Base-by-base conservation (phyloP, 371 early-diverging fungal genomes). In the Mucor velutinosus region DNA sequence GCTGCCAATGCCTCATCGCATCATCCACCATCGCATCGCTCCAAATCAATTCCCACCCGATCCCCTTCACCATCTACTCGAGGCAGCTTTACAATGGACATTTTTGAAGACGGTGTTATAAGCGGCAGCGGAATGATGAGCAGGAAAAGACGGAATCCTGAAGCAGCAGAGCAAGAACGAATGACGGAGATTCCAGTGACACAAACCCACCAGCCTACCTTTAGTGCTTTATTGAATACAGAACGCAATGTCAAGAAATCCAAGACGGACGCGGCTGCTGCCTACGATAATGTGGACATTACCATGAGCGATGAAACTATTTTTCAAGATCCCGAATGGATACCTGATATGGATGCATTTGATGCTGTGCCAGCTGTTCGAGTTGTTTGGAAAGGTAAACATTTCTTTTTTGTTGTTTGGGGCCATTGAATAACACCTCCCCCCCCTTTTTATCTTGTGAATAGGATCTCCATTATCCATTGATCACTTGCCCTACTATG, bases 391-490 rank as follows among this genome's bases (percentile, higher is more conserved):
- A 76, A 76, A 73, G 76, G 76, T 76, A 76, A 69, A 30, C 17
- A 64, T 23, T 57, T 57, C 60, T 43, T 47, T 60, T 39, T 60
- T n/a, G 37, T 14, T 37, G 37, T n/a, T 30, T 49, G 49, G 15
- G 57, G 5, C 3, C 23, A 51, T 19, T 33, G 2, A 35, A 10
- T 35, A 35, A 12, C 37, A 11, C 37, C 37, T 12, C 37, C 37
- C 33, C 33, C 15, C 7, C 25, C 37, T 47, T 35, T 49, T 58
- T 39, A 41, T 63, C 35, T 56, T 58, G 33, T 47, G 11, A 19
- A 33, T 32, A 80, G 86, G 86, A 10, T 78, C 83, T 43, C 87
- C 86, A n/a, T 57, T 86, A 53, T 67, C 77, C 19, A 79, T 89
- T 57, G 47, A 64, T 43, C 71, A 67, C 58, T 71, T 84, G 64